Base-by-base conservation (phyloP, 2,329 filamentous ascomycete genomes). In the Tolypocladium capitatum region DNA sequence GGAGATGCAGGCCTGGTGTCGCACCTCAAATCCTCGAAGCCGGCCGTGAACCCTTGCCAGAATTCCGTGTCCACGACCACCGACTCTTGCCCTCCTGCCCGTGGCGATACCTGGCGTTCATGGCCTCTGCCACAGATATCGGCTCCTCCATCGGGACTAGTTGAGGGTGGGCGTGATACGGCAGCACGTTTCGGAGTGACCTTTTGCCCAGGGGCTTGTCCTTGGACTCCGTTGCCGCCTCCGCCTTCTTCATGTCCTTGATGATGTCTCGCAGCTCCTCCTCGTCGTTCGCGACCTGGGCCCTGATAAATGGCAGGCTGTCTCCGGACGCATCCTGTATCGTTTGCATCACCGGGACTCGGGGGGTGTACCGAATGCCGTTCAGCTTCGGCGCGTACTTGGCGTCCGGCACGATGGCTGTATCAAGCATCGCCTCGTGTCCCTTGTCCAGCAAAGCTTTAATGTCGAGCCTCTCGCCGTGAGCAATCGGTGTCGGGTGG, bases 381-480 rank as follows among this genome's bases (percentile, higher is more conserved):
- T 86, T 72, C 0, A 84, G 70, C 1, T 72, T 63, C 0, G 86
- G 85, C 7, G 78, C 64, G 49, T 60, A 52, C 14, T 56, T 58
- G 1, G 68, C 62, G 14, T 76, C 69, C 0, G 87, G 81, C 2
- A 74, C 62, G 45, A 84, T 76, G 2, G 63, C 60, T 0, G 81
- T 76, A 55, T 95, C 84, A 1, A 97, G 74, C 31, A 65, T 73
- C 0, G 91, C 88, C 20, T 72, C 62, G 0, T 74, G 56, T 5
- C 86, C 85, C 62, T 86, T 92, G 1, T 75, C 75, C 2, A 98
- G 76, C 1, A 98, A 75, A n/a, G 81, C 66, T 3, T 66, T 61
- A 47, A 98, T 95, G 60, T 95, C 90, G 9, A 98, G 65, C 51
- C 81, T 89, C 66, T 97, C 90, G 33, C 94, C 92, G 2, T 81